Evolutionary conservation across 208 protist species (phyloP).

Genomic region (Angomonas deanei): DNA sequence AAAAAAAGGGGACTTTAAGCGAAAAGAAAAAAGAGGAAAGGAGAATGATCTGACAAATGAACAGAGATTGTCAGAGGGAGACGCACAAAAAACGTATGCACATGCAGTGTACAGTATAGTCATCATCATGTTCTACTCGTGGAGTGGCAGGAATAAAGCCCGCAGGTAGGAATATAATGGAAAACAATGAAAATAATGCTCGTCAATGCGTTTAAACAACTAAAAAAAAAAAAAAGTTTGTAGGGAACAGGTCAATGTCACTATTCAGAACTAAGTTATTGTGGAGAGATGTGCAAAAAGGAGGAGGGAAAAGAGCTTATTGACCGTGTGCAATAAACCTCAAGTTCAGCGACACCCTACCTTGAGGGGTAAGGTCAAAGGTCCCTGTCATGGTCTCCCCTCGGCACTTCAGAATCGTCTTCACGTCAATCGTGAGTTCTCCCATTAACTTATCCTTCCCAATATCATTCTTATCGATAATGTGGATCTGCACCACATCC

Average conservation of each 20-base stretch:
- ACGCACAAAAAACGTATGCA: too few species aligned
- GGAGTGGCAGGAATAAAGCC: too few species aligned
- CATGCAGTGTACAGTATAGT: too few species aligned
- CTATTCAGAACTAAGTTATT: too few species aligned
- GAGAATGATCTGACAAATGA: background rate
- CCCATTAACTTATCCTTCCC: constrained; percentile 60
- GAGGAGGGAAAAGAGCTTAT: too few species aligned
- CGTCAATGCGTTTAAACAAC: too few species aligned
- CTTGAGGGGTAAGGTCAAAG: constrained; percentile 49
- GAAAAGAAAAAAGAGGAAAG: constrained; percentile 1
- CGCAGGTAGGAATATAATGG: too few species aligned
- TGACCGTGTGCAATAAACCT: constrained; percentile 29
- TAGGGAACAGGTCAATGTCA: too few species aligned
- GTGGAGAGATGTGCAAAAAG: too few species aligned
- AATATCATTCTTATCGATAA: constrained; percentile 69
- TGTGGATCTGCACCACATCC: constrained; percentile 34
- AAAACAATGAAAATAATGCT: too few species aligned
- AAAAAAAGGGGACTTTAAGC: constrained; percentile 2
- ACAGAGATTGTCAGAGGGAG: background rate
- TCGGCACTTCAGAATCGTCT: constrained; percentile 8
- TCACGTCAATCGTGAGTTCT: constrained; percentile 32
- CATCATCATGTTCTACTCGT: too few species aligned
- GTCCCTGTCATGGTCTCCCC: constrained; percentile 26
- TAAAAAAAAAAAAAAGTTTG: constrained; percentile 5
- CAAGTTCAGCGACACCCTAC: constrained; percentile 31